Percentiles rank a stretch among this genome's conserved stretches.
These are phyloP conservation scores for Crucibulum laeve DNA, from an alignment of 768 basidiomycete species.

Conservation along the genomic window DNA sequence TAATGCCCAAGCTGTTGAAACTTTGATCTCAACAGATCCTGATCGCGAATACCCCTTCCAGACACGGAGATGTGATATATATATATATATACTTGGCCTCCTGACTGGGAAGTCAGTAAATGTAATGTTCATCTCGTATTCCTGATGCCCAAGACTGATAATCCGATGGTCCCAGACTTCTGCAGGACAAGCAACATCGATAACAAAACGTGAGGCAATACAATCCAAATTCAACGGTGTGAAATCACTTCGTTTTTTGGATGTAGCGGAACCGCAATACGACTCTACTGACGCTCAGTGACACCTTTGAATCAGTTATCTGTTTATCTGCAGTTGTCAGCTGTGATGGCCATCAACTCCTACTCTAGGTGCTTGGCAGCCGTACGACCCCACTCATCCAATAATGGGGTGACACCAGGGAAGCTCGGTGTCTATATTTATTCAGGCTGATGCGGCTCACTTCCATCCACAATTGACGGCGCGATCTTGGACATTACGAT, in stretches of 20 bases:
- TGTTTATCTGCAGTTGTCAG: conserved; percentile 3
- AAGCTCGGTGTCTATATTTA: not conserved
- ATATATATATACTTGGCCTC: not conserved
- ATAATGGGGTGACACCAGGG: not conserved
- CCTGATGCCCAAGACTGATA: not conserved
- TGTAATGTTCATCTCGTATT: not conserved
- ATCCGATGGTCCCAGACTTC: not conserved
- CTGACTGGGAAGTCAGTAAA: not conserved
- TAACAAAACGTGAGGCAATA: not conserved
- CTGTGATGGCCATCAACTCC: conserved; percentile 6
- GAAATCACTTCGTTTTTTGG: not conserved
- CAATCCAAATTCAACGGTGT: not conserved
- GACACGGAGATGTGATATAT: not conserved
- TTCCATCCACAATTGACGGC: too few relatives aligned
- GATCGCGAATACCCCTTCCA: not conserved
- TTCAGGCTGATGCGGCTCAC: not conserved
- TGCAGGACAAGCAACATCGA: not conserved
- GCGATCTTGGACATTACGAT: too few relatives aligned
- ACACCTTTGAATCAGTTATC: not conserved
- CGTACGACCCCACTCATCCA: not conserved
- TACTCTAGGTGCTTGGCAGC: conserved; percentile 3
- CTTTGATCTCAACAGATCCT: not conserved
- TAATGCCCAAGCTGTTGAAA: not conserved
- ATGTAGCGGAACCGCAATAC: not conserved
- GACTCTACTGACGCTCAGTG: not conserved